A percentile compares a stretch with the other conserved stretches of the same genome.
phyloP scores from a whole-genome alignment of 345 rosid genomes.

The Eucalyptus shirleyi region DNA sequence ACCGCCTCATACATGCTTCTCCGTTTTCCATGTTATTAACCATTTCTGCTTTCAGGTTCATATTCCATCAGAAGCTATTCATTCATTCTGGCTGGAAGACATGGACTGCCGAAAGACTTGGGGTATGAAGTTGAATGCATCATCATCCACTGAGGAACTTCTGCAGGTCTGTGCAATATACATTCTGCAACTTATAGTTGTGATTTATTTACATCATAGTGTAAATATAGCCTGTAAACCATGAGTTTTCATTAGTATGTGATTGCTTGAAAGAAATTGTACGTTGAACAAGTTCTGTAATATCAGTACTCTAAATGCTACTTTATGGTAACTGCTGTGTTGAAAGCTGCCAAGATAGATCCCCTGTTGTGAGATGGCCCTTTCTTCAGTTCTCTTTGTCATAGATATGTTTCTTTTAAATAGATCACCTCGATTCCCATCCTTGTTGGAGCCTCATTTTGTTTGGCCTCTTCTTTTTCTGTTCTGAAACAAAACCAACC shows the following conservation, averaged over 20 bases:
- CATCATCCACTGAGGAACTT: constrained; percentile 56
- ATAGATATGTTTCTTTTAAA: not conserved
- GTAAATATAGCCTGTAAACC: not conserved
- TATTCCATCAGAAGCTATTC: constrained; percentile 72
- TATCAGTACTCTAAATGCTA: not conserved
- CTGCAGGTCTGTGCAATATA: constrained; percentile 46
- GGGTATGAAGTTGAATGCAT: constrained; percentile 44
- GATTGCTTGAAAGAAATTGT: not conserved
- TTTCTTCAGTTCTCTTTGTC: not conserved
- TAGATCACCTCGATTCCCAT: not conserved
- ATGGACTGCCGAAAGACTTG: constrained; percentile 28
- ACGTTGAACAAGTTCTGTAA: not conserved
- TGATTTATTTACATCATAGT: not conserved
- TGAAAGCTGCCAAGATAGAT: not conserved
- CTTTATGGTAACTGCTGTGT: not conserved
- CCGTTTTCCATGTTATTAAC: not conserved
- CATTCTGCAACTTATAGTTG: not conserved
- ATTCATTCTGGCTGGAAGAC: constrained; percentile 56
- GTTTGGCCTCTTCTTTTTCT: not conserved
- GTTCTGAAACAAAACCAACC: not conserved
- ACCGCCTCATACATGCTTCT: not conserved
- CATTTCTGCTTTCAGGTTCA: constrained; percentile 27
- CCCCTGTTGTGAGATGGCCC: not conserved
- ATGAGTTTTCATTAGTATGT: not conserved
- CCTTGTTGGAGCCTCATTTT: not conserved